A percentile compares a stretch with the other conserved stretches of the same genome.
phyloP scores from a whole-genome alignment of 305 asterid genomes.

The Withania somnifera region DNA sequence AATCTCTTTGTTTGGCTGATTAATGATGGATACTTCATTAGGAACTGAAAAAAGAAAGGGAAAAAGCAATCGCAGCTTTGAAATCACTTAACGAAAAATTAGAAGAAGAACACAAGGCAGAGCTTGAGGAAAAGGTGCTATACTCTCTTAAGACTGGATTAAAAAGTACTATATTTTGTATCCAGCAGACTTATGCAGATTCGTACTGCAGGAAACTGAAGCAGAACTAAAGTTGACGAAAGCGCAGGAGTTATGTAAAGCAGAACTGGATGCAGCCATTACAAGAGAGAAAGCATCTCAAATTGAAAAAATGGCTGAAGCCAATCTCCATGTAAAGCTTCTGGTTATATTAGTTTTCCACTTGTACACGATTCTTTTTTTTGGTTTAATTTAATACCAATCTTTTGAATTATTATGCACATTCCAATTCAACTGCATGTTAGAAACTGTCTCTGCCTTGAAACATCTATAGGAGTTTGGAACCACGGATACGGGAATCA shows the following conservation, averaged over 20 bases:
- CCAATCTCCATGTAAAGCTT: slow-evolving; percentile 69
- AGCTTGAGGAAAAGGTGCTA: slow-evolving; percentile 68
- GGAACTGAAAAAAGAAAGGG: slow-evolving; percentile 77
- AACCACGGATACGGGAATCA: background rate
- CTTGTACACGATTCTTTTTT: background rate
- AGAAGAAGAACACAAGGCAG: slow-evolving; percentile 47
- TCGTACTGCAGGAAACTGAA: slow-evolving; percentile 55
- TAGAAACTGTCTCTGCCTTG: background rate
- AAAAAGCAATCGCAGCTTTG: slow-evolving; percentile 75
- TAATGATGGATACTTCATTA: slow-evolving; percentile 20
- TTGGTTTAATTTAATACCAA: background rate
- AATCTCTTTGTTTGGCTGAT: background rate
- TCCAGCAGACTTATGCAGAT: slow-evolving; percentile 7
- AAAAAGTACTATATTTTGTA: background rate
- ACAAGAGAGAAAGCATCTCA: slow-evolving; percentile 93
- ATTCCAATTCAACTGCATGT: background rate
- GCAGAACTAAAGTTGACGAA: slow-evolving; percentile 48
- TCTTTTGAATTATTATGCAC: background rate
- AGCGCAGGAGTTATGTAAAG: slow-evolving; percentile 58
- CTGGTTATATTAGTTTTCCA: slow-evolving; percentile 16
- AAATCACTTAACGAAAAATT: slow-evolving; percentile 72
- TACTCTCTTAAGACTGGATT: background rate
- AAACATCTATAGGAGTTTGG: background rate
- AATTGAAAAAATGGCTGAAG: slow-evolving; percentile 95
- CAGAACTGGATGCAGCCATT: slow-evolving; percentile 79